These are phyloP conservation scores for Trichoderma gamsii DNA, from an alignment of 495 filamentous ascomycete species.

Conservation along the genomic window DNA sequence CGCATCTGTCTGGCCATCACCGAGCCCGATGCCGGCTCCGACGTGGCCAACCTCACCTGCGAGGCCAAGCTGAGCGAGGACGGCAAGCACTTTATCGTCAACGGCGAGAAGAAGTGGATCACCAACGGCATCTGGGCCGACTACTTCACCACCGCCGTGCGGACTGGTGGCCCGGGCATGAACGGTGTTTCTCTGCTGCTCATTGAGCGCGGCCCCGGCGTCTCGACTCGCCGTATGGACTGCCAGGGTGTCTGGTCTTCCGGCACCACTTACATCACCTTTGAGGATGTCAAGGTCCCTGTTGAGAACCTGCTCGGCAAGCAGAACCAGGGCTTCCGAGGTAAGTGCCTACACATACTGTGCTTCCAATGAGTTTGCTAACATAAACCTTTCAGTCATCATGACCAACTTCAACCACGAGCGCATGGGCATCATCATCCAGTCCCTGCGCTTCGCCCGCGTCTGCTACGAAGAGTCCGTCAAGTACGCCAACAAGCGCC, in stretches of 20 bases:
- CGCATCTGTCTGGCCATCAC: conserved; percentile 70
- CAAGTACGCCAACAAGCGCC: conserved; percentile 94
- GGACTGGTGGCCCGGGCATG: conserved; percentile 82
- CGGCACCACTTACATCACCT: conserved; percentile 94
- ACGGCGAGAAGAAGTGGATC: conserved; percentile 99
- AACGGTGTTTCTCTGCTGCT: conserved; percentile 84
- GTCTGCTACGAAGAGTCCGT: conserved; percentile 95
- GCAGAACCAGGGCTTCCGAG: conserved; percentile 97
- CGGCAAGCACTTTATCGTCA: conserved; percentile 98
- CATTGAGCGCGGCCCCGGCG: conserved; percentile 74
- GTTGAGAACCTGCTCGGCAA: conserved; percentile 97
- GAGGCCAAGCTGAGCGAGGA: conserved; percentile 89
- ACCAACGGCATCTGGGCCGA: conserved; percentile 95
- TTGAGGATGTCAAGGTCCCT: conserved; percentile 97
- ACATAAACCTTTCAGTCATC: conserved; percentile 47
- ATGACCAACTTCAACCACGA: conserved; percentile 99
- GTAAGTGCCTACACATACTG: conserved; percentile 51
- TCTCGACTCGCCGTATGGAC: conserved; percentile 91
- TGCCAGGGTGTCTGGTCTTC: conserved; percentile 95
- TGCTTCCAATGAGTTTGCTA: not conserved
- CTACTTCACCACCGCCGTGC: conserved; percentile 95
- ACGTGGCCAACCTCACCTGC: conserved; percentile 91
- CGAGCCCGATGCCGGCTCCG: conserved; percentile 54
- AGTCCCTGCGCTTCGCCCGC: conserved; percentile 88
- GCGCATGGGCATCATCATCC: conserved; percentile 96